These are phyloP conservation scores for Sporothrix phasma DNA, from an alignment of 2,329 filamentous ascomycete genomes.

Conservation along the genomic window DNA sequence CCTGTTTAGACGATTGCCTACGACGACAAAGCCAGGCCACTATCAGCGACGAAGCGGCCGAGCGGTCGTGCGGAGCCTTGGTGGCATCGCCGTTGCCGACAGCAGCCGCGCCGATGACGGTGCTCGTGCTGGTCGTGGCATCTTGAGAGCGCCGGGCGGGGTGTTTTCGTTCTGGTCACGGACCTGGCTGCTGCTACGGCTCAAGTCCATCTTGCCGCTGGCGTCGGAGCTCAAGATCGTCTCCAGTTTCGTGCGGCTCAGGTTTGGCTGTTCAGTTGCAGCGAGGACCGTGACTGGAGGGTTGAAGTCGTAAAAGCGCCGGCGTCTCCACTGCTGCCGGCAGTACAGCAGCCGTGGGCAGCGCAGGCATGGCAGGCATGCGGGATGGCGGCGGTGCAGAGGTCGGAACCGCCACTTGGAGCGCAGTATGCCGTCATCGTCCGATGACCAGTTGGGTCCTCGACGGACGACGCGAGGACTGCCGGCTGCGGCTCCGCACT, in stretches of 20 bases:
- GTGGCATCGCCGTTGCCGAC: background rate
- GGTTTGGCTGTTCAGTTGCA: background rate
- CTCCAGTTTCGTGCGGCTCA: constrained; percentile 33
- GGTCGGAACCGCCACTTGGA: constrained; percentile 15
- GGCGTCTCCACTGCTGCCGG: background rate
- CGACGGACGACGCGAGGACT: constrained; percentile 16
- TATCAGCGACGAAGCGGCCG: constrained; percentile 22
- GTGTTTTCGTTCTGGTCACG: constrained; percentile 5
- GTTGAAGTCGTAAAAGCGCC: background rate
- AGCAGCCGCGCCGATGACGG: background rate
- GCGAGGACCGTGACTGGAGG: background rate
- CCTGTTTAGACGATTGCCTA: background rate
- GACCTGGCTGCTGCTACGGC: constrained; percentile 22
- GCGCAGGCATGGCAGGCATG: constrained; percentile 27
- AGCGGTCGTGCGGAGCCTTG: constrained; percentile 12
- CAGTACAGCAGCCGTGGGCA: constrained; percentile 15
- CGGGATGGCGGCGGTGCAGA: background rate
- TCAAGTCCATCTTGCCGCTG: constrained; percentile 19
- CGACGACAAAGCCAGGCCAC: constrained; percentile 22
- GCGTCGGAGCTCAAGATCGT: constrained; percentile 37
- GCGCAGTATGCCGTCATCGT: constrained; percentile 24
- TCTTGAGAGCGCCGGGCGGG: background rate
- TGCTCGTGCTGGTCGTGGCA: background rate
- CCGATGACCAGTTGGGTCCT: constrained; percentile 23
- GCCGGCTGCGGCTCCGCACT: constrained; percentile 15